Evolutionary conservation across 164 flowering plant species (phyloP), one percentile per base, ranked within the genome.

Genomic region (Tetracentron sinense): DNA sequence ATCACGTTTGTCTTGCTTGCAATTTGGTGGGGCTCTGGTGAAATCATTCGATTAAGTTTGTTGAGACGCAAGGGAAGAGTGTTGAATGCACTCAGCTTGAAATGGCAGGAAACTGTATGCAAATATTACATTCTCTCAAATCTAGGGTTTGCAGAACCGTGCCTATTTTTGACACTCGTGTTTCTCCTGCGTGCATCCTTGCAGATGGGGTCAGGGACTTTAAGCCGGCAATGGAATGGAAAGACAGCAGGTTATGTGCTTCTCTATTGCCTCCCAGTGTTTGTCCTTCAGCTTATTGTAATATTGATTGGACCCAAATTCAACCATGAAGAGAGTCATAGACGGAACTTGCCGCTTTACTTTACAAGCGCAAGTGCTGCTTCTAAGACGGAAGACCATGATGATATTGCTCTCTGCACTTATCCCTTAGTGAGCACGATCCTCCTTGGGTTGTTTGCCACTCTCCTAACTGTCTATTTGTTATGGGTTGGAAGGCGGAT

Each of bases 101-200:
- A 78, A 85, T 94, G 96, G 96, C 95, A 91, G 82, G 84, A 88
- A 63, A 83, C 66, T 30, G 59, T 85, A 7, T 94, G 99, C 97
- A 86, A 91, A 71, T 38, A 75, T 51, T 94, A 94, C 74, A 83
- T 94, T 47, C 79, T 94, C 23, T 88, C 97, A 11, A 94, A 88
- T 74, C 69, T 94, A 25, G 99, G 99, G 54, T 88, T 94, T 78
- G 84, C 99, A 74, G 99, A 94, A 77, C 99, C 99, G 19, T 82
- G 96, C 81, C 70, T 94, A 33, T 84, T 86, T 59, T 88, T 94
- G 59, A 86, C 89, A 51, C 77, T 89, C 17, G 67, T 78, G 54
- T 83, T 88, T 73, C 96, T 94, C 55, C 85, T 94, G 46, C 96
- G 85, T 19, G 93, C 93, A 11, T 85, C 99, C 5, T 73, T 94